Evolutionary conservation across 2,329 filamentous ascomycete genomes (phyloP), one percentile per base, ranked within the genome.

Genomic region (Colletotrichum sp.): DNA sequence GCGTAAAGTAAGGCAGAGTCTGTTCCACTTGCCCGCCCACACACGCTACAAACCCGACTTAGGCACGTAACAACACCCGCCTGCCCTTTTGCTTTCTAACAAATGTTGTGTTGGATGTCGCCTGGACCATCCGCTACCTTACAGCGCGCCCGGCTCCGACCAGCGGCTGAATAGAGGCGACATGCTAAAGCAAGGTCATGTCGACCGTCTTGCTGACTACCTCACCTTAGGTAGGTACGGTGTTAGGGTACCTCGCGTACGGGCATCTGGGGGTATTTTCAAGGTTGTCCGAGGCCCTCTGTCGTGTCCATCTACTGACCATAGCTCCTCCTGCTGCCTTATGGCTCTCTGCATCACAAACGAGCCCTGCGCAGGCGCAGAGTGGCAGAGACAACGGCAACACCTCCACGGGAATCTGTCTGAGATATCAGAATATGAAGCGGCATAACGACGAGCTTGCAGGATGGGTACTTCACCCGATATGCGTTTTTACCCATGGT

Each of bases 391-490:
- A 48, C 43, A 48, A 21, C 43, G n/a, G 43, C 18, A 48, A 21
- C 43, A 48, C 43, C 43, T 48, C 12, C 10, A 21, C 43, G 21
- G 43, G n/a, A 48, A 48, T 21, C 43, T 48, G 43, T 48, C 43
- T 48, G 43, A 48, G 6, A 48, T 48, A 21, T 21, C 43, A 48
- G 6, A 21, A 13, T 48, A 21, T 48, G 43, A 48, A 48, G 43
- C n/a, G 43, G 43, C 43, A 48, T 48, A 21, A 21, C 43, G 43
- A 48, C 9, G n/a, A 48, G 43, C 43, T 48, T 48, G n/a, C 43
- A 21, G 16, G 43, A 64, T 60, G 73, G 73, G 73, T 73, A 75
- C 73, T 21, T 68, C 26, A 75, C 64, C 73, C 64, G 73, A 21
- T 26, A 60, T 52, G 58, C 43, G 18, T 24, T n/a, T 26, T 28